Evolutionary conservation across 2,329 filamentous ascomycete species (phyloP), one percentile per base, ranked within the genome.

Genomic region (Epichloe sibirici): DNA sequence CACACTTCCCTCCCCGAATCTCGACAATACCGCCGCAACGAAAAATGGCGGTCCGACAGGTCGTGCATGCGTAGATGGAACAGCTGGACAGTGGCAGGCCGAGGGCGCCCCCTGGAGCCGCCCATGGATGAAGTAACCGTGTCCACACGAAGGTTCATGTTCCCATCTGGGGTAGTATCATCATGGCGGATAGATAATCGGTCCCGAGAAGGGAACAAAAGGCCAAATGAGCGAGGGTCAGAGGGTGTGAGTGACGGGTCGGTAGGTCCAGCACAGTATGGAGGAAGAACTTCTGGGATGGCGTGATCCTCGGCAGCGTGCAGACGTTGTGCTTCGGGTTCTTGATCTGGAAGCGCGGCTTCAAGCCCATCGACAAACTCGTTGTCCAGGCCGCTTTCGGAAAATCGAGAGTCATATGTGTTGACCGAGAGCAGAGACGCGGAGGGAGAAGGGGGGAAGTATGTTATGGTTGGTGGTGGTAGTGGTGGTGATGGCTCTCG

Each of bases 51-150:
- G 59, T 82, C 83, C 62, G 82, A 83, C 52, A 97, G 73, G 67
- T 97, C 89, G 66, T 95, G 85, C 89, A 98, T 95, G 62, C 90
- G 86, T 55, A 97, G 75, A 68, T 98, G 91, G 70, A 96, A 97
- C 47, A 98, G 82, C 65, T 84, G 80, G 11, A 82, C 70, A 5
- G 83, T 88, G 61, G 86, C 17, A 15, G 45, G 45, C 28, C 43
- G 37, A 15, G 35, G 28, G 9, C 13, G 37, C 23, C 6, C n/a
- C 1, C 35, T 31, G 31, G 47, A 50, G 35, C 43, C 44, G 42
- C 40, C 39, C 5, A 44, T 17, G 1, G 78, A 78, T 21, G 59
- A 53, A 28, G 77, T 76, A 45, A 88, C 79, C 5, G 88, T 91
- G 65, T 95, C 90, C 54, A 97, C 77, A 35, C 90, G 84, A 53